Evolutionary conservation across 1,284 basidiomycete genomes (phyloP), one percentile per base, ranked within the genome.

Genomic region (Laetiporus sulphureus): DNA sequence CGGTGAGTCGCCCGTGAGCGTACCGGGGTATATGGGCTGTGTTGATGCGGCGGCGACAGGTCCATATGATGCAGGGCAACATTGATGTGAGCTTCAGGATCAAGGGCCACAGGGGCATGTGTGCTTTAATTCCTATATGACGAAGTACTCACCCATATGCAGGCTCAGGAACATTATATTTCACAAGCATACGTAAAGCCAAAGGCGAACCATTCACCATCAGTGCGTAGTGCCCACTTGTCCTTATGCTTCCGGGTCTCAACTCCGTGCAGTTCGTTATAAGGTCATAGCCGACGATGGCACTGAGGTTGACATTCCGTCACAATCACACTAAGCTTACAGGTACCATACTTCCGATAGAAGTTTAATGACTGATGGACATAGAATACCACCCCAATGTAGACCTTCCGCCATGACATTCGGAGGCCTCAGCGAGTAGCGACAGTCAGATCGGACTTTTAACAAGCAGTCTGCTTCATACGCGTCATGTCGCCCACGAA

Each of bases 111-210:
- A 77, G 72, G 66, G 75, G 83, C 77, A 19, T 31, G 66, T 53
- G 8, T 31, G 2, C 7, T 12, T 35, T 22, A 6, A 11, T 12
- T 11, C 18, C 1, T 38, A 21, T 6, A 3, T 23, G 20, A 11
- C 32, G 4, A 23, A 7, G n/a, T 40, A 40, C 11, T 49, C 18
- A 16, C 2, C 16, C 19, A 5, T 11, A 36, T 44, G 3, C 45
- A 86, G 83, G 74, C 15, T 68, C 77, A 12, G 85, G 85, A 5
- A 88, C 83, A 5, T 57, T 88, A 0, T 88, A 88, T 55, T 88
- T 88, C 58, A 88, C 85, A 5, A 87, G 83, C 56, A 80, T 87
- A 45, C 71, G 85, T 34, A 80, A 76, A 63, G 77, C 72, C n/a
- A 88, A 87, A 55, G 85, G 84, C 4, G 64, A 73, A 32, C 72